A percentile compares a stretch with the other conserved stretches of the same genome.
Evolutionary conservation across 495 filamentous ascomycete genomes (phyloP).

Genomic region (Daldinia vernicosa): DNA sequence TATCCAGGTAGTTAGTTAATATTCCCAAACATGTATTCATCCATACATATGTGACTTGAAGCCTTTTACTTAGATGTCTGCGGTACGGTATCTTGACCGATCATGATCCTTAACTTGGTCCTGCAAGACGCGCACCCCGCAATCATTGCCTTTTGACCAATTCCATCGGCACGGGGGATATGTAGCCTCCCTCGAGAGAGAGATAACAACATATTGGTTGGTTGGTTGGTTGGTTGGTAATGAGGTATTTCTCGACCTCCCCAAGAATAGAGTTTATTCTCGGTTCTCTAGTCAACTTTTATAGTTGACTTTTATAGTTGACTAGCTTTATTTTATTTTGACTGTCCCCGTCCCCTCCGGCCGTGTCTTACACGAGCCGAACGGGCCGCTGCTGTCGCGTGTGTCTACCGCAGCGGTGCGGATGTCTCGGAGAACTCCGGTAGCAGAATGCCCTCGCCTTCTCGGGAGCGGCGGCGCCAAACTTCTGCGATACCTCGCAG

Average conservation of each 20-base stretch:
- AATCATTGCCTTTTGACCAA: constrained; percentile 4
- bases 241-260: constrained; percentile 15
- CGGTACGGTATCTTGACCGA: constrained; percentile 17
- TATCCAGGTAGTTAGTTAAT: neutral
- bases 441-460: constrained; percentile 56
- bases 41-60: constrained; percentile 3
- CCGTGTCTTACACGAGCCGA: constrained; percentile 30
- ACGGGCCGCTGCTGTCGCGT: constrained; percentile 43
- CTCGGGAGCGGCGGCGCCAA: constrained; percentile 51
- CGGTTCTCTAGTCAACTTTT: neutral
- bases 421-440: constrained; percentile 58
- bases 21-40: neutral
- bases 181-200: neutral
- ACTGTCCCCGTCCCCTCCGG: neutral
- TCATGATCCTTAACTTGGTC: neutral
- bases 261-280: constrained; percentile 6
- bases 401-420: constrained; percentile 60
- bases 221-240: neutral
- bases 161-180: constrained; percentile 6
- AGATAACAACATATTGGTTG: neutral
- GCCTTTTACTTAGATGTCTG: constrained; percentile 1
- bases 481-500: constrained; percentile 61
- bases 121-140: constrained; percentile 24
- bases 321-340: neutral
- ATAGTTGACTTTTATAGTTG: neutral